Evolutionary conservation across 305 asterid genomes (phyloP).

Genomic region (Solanum chacoense): DNA sequence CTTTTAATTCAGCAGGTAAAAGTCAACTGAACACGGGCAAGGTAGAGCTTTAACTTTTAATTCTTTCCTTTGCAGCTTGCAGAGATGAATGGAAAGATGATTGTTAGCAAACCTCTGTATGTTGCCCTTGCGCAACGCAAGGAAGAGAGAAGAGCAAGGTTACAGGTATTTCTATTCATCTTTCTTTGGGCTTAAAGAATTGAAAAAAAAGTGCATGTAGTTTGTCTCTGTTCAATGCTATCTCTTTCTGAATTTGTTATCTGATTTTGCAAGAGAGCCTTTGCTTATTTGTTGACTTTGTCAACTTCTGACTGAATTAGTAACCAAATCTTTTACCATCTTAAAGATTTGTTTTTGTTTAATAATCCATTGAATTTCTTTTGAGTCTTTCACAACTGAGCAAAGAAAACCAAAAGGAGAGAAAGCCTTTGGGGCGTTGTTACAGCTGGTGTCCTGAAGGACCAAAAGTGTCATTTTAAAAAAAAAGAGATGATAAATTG

Average conservation of each 20-base stretch:
- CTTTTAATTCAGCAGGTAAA: neutral
- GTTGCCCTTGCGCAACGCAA: conserved; percentile 74
- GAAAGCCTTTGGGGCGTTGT: neutral
- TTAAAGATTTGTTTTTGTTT: neutral
- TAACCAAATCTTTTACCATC: neutral
- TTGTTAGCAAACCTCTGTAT: conserved; percentile 55
- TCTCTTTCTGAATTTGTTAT: neutral
- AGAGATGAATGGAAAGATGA: conserved; percentile 66
- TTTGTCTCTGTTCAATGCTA: neutral
- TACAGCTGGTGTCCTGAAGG: neutral
- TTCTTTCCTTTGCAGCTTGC: conserved; percentile 27
- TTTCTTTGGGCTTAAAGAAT: neutral
- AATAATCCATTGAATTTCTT: neutral
- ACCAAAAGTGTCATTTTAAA: neutral
- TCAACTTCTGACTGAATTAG: neutral
- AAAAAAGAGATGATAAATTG: neutral
- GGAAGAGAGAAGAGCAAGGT: conserved; percentile 61
- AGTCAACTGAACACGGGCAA: neutral
- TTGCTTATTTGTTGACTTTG: neutral
- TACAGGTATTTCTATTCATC: conserved; percentile 32
- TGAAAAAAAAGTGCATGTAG: neutral
- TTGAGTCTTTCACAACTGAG: neutral
- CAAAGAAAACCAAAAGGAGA: neutral
- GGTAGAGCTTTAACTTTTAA: neutral
- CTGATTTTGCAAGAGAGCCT: neutral